A percentile compares a stretch with the other conserved stretches of the same genome.
Conservation (phyloP, 345 rosid genomes). For the Anastatica hierochuntica region DNA sequence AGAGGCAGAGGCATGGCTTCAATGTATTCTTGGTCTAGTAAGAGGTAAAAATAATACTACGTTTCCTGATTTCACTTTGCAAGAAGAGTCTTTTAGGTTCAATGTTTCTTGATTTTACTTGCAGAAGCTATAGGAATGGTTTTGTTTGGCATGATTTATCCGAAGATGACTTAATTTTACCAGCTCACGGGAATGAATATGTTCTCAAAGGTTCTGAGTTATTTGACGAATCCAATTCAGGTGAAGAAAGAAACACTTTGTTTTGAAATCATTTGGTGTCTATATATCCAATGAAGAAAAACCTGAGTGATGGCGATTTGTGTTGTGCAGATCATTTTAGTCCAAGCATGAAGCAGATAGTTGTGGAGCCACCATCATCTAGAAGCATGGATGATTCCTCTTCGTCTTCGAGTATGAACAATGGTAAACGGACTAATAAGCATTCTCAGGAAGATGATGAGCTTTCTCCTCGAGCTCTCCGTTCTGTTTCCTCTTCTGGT, state of each 20-base stretch:
- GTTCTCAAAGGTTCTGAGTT: slow-evolving; percentile 95
- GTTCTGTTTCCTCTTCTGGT: slow-evolving; percentile 45
- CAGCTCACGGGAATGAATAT: slow-evolving; percentile 82
- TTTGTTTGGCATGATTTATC: slow-evolving; percentile 94
- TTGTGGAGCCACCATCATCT: slow-evolving; percentile 60
- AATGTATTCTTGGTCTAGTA: slow-evolving; percentile 87
- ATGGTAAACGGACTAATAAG: slow-evolving; percentile 46
- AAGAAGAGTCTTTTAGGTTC: background rate
- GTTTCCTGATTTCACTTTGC: background rate
- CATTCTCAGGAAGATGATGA: slow-evolving; percentile 79
- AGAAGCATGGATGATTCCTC: slow-evolving; percentile 77
- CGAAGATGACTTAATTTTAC: slow-evolving; percentile 77
- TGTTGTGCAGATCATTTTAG: slow-evolving; percentile 39
- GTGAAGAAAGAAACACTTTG: slow-evolving; percentile 18
- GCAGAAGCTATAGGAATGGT: slow-evolving; percentile 94
- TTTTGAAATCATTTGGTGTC: background rate
- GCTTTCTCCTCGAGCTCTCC: slow-evolving; percentile 53
- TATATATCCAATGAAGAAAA: background rate
- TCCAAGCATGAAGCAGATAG: slow-evolving; percentile 47
- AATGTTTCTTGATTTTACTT: background rate
- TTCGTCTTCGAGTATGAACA: slow-evolving; percentile 61
- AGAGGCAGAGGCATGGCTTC: slow-evolving; percentile 96
- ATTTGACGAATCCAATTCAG: slow-evolving; percentile 60
- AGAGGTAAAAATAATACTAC: slow-evolving; percentile 45
- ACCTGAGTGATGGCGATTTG: background rate